Evolutionary conservation across 495 filamentous ascomycete species (phyloP), one percentile per base, ranked within the genome.

Genomic region (Xylaria intraflava): DNA sequence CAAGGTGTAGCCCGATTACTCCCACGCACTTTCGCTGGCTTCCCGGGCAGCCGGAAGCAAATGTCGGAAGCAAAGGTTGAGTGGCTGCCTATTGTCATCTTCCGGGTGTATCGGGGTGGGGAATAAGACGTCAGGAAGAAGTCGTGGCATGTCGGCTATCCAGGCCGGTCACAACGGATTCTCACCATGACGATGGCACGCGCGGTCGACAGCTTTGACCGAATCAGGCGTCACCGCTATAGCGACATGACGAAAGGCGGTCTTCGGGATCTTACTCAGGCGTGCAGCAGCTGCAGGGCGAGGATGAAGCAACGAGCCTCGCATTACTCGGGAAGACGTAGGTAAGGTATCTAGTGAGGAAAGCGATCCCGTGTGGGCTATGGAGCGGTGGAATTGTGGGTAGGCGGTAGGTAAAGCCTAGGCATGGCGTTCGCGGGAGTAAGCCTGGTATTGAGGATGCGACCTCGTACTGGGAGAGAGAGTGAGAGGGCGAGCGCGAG

Each of bases 181-280:
- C n/a, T 10, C 41, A 7, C 19, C 16, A 11, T 43, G 12, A 16
- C 23, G 31, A 11, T n/a, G 23, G 29, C 45, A 23, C 24, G 41
- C 40, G 24, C 30, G 4, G 30, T n/a, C 42, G 39, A 30, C 7
- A 24, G 11, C 7, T n/a, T 17, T 51, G 35, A 50, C 48, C 51
- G 49, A 40, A 16, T 31, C 46, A 31, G 24, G 19, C 47, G 39
- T 39, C 20, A 22, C 20, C 39, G 54, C 26, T 39, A 40, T 35
- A 36, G 42, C 35, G 23, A 14, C 27, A n/a, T 19, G 35, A 5
- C 14, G 30, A 56, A n/a, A 26, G 16, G 27, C 30, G 23, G 39
- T 8, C 10, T 33, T 22, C 19, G 38, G 9, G 20, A 46, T 50
- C 46, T 56, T 56, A 56, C 49, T 56, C 54, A 52, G 49, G 30